phyloP scores from a whole-genome alignment of 495 filamentous ascomycete genomes.

The Corynascus novoguineensis region DNA sequence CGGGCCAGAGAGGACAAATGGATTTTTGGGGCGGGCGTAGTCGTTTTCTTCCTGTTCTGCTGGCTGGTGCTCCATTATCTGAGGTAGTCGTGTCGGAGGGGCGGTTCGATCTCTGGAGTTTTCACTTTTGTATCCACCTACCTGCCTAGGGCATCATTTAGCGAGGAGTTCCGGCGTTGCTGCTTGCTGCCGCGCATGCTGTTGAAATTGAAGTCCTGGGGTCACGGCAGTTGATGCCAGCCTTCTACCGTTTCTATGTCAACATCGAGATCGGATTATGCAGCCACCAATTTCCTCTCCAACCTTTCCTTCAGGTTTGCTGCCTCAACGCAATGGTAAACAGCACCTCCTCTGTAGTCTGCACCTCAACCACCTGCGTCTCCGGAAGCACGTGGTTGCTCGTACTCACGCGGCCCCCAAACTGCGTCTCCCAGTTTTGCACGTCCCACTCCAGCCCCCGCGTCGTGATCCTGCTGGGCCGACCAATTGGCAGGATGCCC shows the following conservation, averaged over 20 bases:
- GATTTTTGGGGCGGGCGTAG: conserved; percentile 87
- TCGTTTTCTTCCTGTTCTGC: conserved; percentile 89
- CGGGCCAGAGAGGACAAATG: conserved; percentile 93
- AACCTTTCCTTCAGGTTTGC: conserved; percentile 4
- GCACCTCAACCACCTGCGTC: conserved; percentile 49
- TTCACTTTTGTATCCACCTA: too few species aligned
- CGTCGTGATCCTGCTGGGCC: conserved; percentile 66
- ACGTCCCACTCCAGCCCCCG: conserved; percentile 88
- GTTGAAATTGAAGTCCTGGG: background rate
- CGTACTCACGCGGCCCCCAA: conserved; percentile 82
- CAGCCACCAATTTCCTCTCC: too few species aligned
- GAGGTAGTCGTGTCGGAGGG: conserved; percentile 40
- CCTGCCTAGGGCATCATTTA: background rate
- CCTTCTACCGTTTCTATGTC: background rate
- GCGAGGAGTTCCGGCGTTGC: conserved; percentile 23
- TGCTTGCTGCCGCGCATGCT: background rate
- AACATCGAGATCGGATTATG: too few species aligned
- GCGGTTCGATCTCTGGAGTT: too few species aligned
- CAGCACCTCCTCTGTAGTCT: conserved; percentile 63
- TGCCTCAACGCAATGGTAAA: conserved; percentile 73
- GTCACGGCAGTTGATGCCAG: background rate
- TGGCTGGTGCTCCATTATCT: conserved; percentile 82
- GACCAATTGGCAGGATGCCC: conserved; percentile 78
- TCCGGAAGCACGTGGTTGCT: conserved; percentile 73
- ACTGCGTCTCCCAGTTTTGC: conserved; percentile 66